Evolutionary conservation across 306 rosid genomes (phyloP).

Genomic region (Delonix regia): DNA sequence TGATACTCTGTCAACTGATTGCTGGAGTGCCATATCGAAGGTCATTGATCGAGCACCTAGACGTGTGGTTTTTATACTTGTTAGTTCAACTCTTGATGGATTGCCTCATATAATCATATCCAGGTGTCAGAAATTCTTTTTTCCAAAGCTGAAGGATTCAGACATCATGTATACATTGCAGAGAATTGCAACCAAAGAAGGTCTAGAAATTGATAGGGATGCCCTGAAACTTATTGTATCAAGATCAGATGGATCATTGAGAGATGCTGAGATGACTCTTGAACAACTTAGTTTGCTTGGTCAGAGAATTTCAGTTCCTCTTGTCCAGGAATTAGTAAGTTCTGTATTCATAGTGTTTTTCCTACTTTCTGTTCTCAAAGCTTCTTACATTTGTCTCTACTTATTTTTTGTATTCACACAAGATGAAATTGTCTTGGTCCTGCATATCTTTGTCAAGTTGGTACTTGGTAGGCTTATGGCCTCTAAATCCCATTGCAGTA

Average conservation of each 20-base stretch:
- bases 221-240: conserved; percentile 95
- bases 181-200: conserved; percentile 82
- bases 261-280: conserved; percentile 99
- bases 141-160: conserved; percentile 92
- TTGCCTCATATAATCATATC: conserved; percentile 97
- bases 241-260: conserved; percentile 92
- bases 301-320: conserved; percentile 87
- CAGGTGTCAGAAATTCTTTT: conserved; percentile 95
- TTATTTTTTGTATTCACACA: background rate
- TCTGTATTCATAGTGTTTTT: conserved; percentile 6
- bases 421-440: background rate
- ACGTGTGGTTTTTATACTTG: conserved; percentile 94
- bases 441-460: background rate
- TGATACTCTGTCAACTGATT: conserved; percentile 75
- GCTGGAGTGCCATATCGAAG: conserved; percentile 95
- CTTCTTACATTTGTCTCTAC: background rate
- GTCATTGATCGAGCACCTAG: conserved; percentile 98
- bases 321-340: conserved; percentile 92
- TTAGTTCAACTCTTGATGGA: conserved; percentile 94
- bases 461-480: background rate
- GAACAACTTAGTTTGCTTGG: conserved; percentile 99
- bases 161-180: conserved; percentile 82
- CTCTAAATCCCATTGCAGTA: background rate
- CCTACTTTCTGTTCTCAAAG: conserved; percentile 15
- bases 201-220: conserved; percentile 88